Conservation (phyloP, 805 yeast genomes). For the Ogataea thermomethanolica region DNA sequence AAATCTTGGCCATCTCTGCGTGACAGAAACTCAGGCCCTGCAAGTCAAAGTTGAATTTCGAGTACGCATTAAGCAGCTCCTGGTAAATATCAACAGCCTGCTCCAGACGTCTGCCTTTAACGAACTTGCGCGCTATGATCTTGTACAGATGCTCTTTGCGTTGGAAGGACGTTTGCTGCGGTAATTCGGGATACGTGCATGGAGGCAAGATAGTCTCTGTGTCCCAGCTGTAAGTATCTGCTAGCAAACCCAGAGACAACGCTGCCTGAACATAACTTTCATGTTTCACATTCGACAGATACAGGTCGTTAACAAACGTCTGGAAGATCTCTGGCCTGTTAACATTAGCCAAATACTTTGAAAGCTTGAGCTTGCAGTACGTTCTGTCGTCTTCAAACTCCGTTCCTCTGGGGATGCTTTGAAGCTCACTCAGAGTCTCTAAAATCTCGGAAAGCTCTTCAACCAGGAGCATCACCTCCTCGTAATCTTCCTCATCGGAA, state of each 20-base stretch:
- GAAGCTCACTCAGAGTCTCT: conserved; percentile 60
- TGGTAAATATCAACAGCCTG: conserved; percentile 76
- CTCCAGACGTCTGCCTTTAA: conserved; percentile 70
- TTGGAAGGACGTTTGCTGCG: conserved; percentile 77
- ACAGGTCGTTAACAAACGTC: conserved; percentile 73
- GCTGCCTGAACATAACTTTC: conserved; percentile 79
- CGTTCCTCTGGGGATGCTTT: conserved; percentile 71
- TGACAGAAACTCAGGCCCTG: conserved; percentile 71
- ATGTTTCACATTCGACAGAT: conserved; percentile 56
- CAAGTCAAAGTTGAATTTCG: conserved; percentile 68
- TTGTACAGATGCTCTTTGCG: conserved; percentile 72
- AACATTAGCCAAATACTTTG: conserved; percentile 72
- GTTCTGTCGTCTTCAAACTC: conserved; percentile 88
- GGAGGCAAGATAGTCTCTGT: conserved; percentile 53
- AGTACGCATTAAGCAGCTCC: conserved; percentile 74
- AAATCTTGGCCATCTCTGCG: conserved; percentile 63
- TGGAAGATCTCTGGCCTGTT: conserved; percentile 77
- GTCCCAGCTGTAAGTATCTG: conserved; percentile 74
- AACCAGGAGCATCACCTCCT: conserved; percentile 46
- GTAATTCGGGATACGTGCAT: conserved; percentile 63
- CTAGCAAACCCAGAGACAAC: conserved; percentile 70
- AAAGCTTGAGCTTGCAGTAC: conserved; percentile 70
- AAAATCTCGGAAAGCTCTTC: conserved; percentile 58
- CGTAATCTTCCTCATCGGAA: conserved; percentile 60
- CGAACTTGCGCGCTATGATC: conserved; percentile 65